phyloP scores from a whole-genome alignment of 2,329 filamentous ascomycete species.

The Diplocarpon rosae region DNA sequence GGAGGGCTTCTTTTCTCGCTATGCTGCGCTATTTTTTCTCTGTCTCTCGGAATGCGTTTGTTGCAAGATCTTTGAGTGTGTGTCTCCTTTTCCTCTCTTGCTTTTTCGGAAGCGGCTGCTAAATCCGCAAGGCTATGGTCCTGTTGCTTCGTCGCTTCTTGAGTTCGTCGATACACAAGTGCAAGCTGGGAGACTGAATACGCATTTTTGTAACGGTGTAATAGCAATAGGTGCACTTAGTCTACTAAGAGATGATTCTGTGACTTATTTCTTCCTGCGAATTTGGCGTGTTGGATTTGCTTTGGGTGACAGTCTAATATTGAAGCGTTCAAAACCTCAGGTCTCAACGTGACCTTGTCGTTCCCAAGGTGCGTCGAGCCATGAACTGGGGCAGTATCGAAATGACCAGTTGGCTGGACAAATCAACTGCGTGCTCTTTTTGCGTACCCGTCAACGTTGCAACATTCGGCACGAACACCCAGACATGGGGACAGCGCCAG shows the following conservation, averaged over 20 bases:
- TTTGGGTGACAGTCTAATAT: not conserved
- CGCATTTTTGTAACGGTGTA: constrained; percentile 29
- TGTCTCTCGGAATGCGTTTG: constrained; percentile 20
- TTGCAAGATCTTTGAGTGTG: constrained; percentile 25
- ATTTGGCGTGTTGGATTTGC: too few species aligned
- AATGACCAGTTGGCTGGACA: too few species aligned
- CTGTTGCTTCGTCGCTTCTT: constrained; percentile 20
- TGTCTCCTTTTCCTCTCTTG: constrained; percentile 21
- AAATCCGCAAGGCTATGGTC: constrained; percentile 22
- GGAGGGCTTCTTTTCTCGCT: constrained; percentile 19
- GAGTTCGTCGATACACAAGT: constrained; percentile 18
- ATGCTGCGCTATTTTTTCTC: constrained; percentile 26
- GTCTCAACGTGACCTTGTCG: too few species aligned
- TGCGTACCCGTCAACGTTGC: too few species aligned
- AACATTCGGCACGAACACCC: too few species aligned
- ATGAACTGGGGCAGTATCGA: too few species aligned
- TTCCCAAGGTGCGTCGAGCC: too few species aligned
- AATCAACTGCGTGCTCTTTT: too few species aligned
- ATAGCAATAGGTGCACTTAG: constrained; percentile 29
- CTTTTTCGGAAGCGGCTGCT: constrained; percentile 21
- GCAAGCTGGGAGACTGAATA: constrained; percentile 22
- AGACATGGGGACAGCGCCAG: too few species aligned
- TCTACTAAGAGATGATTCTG: constrained; percentile 28
- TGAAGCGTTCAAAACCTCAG: too few species aligned
- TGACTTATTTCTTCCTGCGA: not conserved